phyloP scores from a whole-genome alignment of 768 basidiomycete species.

The Exidia glandulosa region DNA sequence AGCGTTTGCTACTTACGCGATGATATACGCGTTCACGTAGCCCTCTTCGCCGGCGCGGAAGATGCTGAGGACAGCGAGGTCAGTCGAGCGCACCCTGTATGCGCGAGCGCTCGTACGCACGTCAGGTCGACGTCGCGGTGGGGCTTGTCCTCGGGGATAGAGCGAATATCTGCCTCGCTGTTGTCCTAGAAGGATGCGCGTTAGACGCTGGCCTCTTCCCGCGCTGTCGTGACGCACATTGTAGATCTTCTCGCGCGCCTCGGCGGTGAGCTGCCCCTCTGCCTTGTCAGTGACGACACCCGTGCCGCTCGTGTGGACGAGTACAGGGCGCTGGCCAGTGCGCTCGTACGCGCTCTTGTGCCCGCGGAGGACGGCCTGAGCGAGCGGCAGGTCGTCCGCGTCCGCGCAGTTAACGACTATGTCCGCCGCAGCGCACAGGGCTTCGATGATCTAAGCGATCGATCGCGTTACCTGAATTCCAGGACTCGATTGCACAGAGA shows the following conservation, averaged over 20 bases:
- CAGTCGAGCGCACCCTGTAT: background rate
- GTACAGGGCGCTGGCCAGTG: background rate
- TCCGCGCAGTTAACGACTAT: slow-evolving; percentile 6
- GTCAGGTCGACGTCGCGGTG: background rate
- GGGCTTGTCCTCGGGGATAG: background rate
- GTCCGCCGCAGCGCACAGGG: background rate
- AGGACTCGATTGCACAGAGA: background rate
- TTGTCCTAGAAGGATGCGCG: background rate
- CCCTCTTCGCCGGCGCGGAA: slow-evolving; percentile 6
- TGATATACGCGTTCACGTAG: slow-evolving; percentile 6
- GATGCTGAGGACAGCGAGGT: background rate
- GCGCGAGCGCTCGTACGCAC: too few relatives aligned
- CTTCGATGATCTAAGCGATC: background rate
- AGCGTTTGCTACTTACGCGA: too few relatives aligned
- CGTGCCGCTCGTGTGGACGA: slow-evolving; percentile 4
- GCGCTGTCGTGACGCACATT: background rate
- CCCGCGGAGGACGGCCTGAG: slow-evolving; percentile 3
- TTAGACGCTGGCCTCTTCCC: background rate
- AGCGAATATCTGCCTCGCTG: background rate
- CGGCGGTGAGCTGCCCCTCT: background rate
- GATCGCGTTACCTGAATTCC: background rate
- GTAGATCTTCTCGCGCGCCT: background rate
- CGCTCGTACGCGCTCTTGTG: background rate
- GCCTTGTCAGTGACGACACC: background rate
- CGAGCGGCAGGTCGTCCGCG: slow-evolving; percentile 6